Evolutionary conservation across 768 basidiomycete species (phyloP), one percentile per base, ranked within the genome.

Genomic region (Chalciporus chontae): DNA sequence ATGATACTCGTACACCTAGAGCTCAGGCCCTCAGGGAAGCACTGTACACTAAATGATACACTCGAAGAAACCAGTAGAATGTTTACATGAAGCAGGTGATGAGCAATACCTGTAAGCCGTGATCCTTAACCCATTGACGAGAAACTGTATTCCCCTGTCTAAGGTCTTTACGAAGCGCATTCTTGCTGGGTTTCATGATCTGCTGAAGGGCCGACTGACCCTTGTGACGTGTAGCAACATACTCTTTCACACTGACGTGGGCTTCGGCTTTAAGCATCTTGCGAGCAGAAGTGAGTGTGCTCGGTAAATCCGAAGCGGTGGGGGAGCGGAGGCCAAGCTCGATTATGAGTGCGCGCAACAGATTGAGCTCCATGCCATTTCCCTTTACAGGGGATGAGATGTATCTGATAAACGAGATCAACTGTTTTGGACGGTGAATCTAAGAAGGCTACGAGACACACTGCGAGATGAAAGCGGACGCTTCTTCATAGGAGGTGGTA

Each of bases 161-260:
- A 42, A 88, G 76, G 52, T 81, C 78, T 60, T 76, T 81, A 48
- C 85, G 77, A 45, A 90, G 74, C 0, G 85, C 79, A 15, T 48
- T 76, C 55, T 76, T 76, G 66, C 69, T 85, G 5, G 84, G 79
- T 53, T 84, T 79, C 76, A 90, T 73, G 48, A 83, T 76, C 37
- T 70, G 57, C 48, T 72, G 81, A 29, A 90, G 71, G 21, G 82
- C 85, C 5, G 72, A 74, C 26, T 78, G 80, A 1, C 87, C 87
- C 59, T 83, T 75, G 47, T 70, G 72, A 34, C 89, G 83, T 27
- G 77, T 77, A 15, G 78, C 78, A 50, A 89, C 72, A 64, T 90
- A 90, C 52, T 90, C 87, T 43, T 75, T 75, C 50, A 91, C 78
- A 58, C 87, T 88, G 26, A 90, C 58, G 61, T 89, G 88, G 0